phyloP scores from a whole-genome alignment of 2,329 filamentous ascomycete genomes.

The Fulvia fulva region DNA sequence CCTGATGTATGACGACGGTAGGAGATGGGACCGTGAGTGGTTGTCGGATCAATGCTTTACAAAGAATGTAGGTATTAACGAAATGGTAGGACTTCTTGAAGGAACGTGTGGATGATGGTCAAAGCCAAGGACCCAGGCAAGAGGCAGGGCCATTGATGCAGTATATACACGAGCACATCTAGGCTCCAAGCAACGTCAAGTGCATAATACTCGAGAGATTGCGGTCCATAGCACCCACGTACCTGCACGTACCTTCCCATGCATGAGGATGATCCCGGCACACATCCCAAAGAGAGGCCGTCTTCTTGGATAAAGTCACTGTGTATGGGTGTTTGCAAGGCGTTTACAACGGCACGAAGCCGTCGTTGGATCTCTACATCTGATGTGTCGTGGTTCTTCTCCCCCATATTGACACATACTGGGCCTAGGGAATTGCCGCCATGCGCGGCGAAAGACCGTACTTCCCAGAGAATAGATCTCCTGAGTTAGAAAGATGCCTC shows the following conservation, averaged over 20 bases:
- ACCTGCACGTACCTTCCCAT: slow-evolving; percentile 17
- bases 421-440: too few relatives aligned
- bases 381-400: too few relatives aligned
- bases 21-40: neutral
- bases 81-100: slow-evolving; percentile 10
- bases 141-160: slow-evolving; percentile 10
- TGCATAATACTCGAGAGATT: slow-evolving; percentile 17
- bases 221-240: slow-evolving; percentile 22
- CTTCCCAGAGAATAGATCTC: too few relatives aligned
- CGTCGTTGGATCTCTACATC: slow-evolving; percentile 14
- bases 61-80: slow-evolving; percentile 18
- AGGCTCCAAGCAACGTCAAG: slow-evolving; percentile 16
- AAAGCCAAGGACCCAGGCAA: slow-evolving; percentile 20
- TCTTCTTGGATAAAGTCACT: slow-evolving; percentile 20
- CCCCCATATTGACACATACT: too few relatives aligned
- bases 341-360: slow-evolving; percentile 13
- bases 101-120: slow-evolving; percentile 21
- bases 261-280: slow-evolving; percentile 20
- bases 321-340: slow-evolving; percentile 6
- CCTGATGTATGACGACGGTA: neutral
- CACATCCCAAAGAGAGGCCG: slow-evolving; percentile 16
- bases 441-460: too few relatives aligned
- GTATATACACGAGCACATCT: slow-evolving; percentile 17
- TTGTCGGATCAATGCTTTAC: slow-evolving; percentile 13
- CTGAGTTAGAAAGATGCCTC: too few relatives aligned